Percentiles rank a stretch among this genome's conserved stretches.
phyloP scores from a whole-genome alignment of 495 filamentous ascomycete genomes.

The Aspergillus sclerotiicarbonarius region DNA sequence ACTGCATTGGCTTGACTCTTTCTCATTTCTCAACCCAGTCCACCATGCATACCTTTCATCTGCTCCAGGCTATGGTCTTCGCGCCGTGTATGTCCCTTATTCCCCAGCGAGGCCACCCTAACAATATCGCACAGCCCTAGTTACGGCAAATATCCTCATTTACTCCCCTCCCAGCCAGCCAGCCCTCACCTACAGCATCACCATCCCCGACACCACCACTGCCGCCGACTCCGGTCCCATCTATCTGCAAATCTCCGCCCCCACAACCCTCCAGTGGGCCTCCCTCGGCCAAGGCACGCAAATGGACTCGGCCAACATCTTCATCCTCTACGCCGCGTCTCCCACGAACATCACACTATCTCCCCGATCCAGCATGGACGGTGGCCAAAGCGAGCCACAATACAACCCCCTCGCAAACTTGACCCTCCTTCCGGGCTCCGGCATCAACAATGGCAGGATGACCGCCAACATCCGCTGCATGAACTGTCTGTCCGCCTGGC shows the following conservation, averaged over 20 bases:
- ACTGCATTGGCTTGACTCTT: too few relatives aligned
- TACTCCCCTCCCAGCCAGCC: neutral
- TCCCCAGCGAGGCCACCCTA: too few relatives aligned
- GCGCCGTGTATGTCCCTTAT: too few relatives aligned
- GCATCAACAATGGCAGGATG: neutral
- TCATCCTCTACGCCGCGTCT: neutral
- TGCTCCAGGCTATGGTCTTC: too few relatives aligned
- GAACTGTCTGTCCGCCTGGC: neutral
- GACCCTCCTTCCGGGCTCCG: neutral
- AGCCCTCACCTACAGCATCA: conserved; percentile 1
- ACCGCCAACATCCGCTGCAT: neutral
- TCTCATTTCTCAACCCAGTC: too few relatives aligned
- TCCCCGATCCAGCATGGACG: neutral
- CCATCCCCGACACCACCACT: conserved; percentile 1
- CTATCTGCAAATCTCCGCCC: neutral
- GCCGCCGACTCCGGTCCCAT: neutral
- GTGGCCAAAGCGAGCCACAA: neutral
- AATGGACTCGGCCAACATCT: neutral
- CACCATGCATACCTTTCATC: too few relatives aligned
- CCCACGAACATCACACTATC: neutral
- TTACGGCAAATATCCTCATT: neutral
- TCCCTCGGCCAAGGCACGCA: neutral
- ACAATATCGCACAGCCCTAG: neutral
- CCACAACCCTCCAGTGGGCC: neutral
- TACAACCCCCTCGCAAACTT: neutral